phyloP scores from a whole-genome alignment of 495 filamentous ascomycete genomes.

The Amniculicola lignicola region DNA sequence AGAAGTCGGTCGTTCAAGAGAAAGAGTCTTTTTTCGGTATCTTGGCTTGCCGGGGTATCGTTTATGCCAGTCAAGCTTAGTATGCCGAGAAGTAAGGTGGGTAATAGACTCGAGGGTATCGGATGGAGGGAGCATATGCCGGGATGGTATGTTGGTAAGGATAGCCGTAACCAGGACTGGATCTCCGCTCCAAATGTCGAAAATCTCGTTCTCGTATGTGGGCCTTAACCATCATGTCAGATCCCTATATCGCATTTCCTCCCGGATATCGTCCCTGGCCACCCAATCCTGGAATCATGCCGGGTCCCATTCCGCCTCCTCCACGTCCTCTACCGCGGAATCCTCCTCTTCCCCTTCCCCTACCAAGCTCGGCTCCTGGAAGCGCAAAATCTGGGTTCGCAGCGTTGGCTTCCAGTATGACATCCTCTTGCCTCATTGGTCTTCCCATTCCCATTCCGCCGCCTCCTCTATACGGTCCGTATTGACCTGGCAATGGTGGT shows the following conservation, averaged over 20 bases:
- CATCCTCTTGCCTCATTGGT: conserved; percentile 31
- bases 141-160: too few relatives aligned
- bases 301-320: conserved; percentile 9
- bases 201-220: too few relatives aligned
- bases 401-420: conserved; percentile 33
- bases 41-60: too few relatives aligned
- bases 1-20: too few relatives aligned
- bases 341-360: conserved; percentile 22
- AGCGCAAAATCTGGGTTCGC: conserved; percentile 36
- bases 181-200: too few relatives aligned
- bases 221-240: too few relatives aligned
- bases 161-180: too few relatives aligned
- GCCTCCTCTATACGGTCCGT: conserved; percentile 22
- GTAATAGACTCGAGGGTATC: too few relatives aligned
- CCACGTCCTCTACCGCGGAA: conserved; percentile 10
- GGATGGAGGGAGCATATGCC: too few relatives aligned
- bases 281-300: conserved; percentile 11
- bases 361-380: conserved; percentile 26
- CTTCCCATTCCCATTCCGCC: conserved; percentile 19
- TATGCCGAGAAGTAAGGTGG: too few relatives aligned
- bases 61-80: too few relatives aligned
- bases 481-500: conserved; percentile 26
- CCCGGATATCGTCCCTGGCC: conserved; percentile 30
- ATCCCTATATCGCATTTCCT: conserved; percentile 18
- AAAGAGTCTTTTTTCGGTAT: too few relatives aligned